Base-by-base conservation (phyloP, 805 yeast genomes). In the Metschnikowia lachancei region DNA sequence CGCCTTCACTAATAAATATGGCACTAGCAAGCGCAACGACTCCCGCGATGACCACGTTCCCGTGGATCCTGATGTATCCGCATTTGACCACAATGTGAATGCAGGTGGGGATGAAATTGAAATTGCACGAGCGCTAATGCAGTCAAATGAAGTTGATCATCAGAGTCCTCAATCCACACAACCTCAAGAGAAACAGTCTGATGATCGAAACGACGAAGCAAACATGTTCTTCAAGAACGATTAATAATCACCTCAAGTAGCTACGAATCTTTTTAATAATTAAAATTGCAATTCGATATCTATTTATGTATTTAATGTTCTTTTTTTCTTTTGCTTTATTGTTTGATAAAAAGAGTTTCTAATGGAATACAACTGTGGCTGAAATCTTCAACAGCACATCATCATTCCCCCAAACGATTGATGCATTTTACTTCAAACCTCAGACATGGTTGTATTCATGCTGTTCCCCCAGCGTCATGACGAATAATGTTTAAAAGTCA, bases 91-190 rank as follows among this genome's bases (percentile, higher is more conserved):
- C 36, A 44, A 24, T 14, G 58, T 50, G 24, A 46, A 52, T 17
- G 35, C 53, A 1, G 67, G 71, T 6, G 80, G 77, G 5, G 80
- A 76, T 40, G 85, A 80, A 53, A 78, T 81, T 32, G 85, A 80
- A 39, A 82, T 82, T 54, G 87, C 87, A 1, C 66, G 84, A 36
- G 87, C 85, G 0, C 65, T 82, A 54, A 80, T 82, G 40, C 84
- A 80, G 50, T 83, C 85, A 0, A 79, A 75, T 52, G 80, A 72
- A 43, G 69, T 58, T 12, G 68, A 52, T 20, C 60, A 39, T 22
- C 31, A n/a, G 36, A 22, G 31, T 14, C 34, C 36, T 7, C 33
- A 30, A 14, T 14, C 33, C n/a, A 13, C 33, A 30, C 17, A 30
- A n/a, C 38, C 34, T 30, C 53, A 29, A 26, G 45, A 43, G 22